phyloP scores from a whole-genome alignment of 139 green algal species.

The Micromonas commoda region DNA sequence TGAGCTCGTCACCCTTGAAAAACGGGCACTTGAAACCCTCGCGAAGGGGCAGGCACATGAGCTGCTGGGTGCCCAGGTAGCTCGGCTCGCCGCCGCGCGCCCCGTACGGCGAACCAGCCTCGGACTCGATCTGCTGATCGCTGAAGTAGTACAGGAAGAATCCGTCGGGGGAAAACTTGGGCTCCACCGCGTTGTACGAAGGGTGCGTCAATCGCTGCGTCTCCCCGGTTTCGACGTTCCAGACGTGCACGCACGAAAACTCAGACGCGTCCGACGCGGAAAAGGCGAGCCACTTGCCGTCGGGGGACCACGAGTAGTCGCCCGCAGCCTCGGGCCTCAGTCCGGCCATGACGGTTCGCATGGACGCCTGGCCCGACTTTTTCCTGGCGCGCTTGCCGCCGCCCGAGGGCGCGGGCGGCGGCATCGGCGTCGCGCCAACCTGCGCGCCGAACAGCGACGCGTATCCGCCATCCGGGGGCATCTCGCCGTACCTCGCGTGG shows the following conservation, averaged over 20 bases:
- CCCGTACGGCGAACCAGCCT: constrained; percentile 4
- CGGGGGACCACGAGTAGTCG: constrained; percentile 5
- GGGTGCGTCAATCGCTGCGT: neutral
- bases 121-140: neutral
- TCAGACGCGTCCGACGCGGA: neutral
- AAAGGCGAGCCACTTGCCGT: constrained; percentile 5
- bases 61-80: neutral
- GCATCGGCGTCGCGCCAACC: no score
- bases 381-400: no score
- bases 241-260: constrained; percentile 7
- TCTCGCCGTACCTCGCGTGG: neutral
- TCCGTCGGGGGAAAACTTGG: constrained; percentile 18
- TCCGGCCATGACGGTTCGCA: neutral
- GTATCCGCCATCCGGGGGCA: neutral
- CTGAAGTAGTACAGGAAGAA: constrained; percentile 23
- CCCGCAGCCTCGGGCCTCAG: neutral
- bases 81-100: constrained; percentile 1
- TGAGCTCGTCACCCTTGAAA: constrained; percentile 11
- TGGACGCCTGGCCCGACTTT: no score
- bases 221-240: neutral
- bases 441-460: neutral
- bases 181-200: neutral
- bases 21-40: constrained; percentile 14
- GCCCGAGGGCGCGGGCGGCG: no score
- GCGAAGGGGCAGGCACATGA: neutral